Percentiles rank a stretch among this genome's conserved stretches.
phyloP scores from a whole-genome alignment of 2,329 filamentous ascomycete genomes.

The Fusarium scirpi region DNA sequence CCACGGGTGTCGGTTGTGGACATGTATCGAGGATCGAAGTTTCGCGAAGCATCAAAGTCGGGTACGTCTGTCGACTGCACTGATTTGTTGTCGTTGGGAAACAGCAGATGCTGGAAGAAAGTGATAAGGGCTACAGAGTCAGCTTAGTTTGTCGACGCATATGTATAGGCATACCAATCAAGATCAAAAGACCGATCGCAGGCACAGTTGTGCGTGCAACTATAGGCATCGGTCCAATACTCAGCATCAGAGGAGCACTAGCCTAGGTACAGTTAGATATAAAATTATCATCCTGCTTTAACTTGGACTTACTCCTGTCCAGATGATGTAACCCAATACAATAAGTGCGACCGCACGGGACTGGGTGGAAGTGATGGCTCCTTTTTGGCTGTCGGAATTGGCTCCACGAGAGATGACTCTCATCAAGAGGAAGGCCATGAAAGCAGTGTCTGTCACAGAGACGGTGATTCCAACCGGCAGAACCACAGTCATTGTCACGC shows the following conservation, averaged over 20 bases:
- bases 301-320: slow-evolving; percentile 63
- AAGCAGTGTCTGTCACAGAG: slow-evolving; percentile 59
- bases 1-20: slow-evolving; percentile 60
- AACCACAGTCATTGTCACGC: slow-evolving; percentile 61
- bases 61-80: slow-evolving; percentile 8
- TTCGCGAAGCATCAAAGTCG: slow-evolving; percentile 27
- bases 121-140: slow-evolving; percentile 51
- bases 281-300: not conserved
- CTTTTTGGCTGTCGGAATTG: slow-evolving; percentile 50
- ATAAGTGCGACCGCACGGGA: slow-evolving; percentile 58
- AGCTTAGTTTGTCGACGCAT: not conserved
- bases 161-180: slow-evolving; percentile 57
- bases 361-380: slow-evolving; percentile 44
- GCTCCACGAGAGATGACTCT: slow-evolving; percentile 56
- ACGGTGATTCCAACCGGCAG: slow-evolving; percentile 60
- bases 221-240: slow-evolving; percentile 57
- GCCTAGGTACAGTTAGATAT: slow-evolving; percentile 51
- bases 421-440: slow-evolving; percentile 58
- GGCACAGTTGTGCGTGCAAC: slow-evolving; percentile 63
- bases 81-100: slow-evolving; percentile 8
- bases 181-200: slow-evolving; percentile 60
- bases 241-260: slow-evolving; percentile 65
- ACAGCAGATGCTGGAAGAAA: slow-evolving; percentile 48
- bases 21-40: slow-evolving; percentile 31
- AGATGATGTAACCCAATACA: slow-evolving; percentile 61